phyloP scores from a whole-genome alignment of 2,329 filamentous ascomycete genomes.

The Trichoderma harzianum region DNA sequence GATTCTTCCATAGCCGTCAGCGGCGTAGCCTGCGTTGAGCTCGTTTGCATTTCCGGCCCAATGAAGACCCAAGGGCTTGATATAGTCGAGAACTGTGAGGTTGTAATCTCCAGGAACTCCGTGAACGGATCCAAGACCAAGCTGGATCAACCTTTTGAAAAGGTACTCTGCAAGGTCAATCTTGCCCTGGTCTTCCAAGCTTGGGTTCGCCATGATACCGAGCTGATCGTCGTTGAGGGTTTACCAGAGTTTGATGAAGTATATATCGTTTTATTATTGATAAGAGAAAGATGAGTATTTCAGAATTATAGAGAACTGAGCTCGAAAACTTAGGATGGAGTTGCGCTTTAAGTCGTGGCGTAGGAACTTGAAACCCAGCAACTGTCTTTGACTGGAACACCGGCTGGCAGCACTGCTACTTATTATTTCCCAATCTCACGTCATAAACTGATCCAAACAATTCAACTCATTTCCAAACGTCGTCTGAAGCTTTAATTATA shows the following conservation, averaged over 20 bases:
- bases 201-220: neutral
- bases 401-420: neutral
- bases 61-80: constrained; percentile 35
- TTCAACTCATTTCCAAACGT: neutral
- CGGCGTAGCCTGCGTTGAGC: constrained; percentile 55
- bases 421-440: neutral
- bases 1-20: constrained; percentile 55
- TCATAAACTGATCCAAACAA: neutral
- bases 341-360: neutral
- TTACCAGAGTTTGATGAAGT: neutral
- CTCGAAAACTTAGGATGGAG: neutral
- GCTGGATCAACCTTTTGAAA: constrained; percentile 55
- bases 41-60: constrained; percentile 57
- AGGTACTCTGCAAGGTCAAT: constrained; percentile 43
- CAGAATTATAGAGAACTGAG: neutral
- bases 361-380: neutral
- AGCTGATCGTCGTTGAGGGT: no score
- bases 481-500: neutral
- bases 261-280: neutral
- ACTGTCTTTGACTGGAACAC: neutral
- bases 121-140: constrained; percentile 56
- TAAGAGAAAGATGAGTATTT: neutral
- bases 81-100: constrained; percentile 36
- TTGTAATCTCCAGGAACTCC: constrained; percentile 47
- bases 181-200: neutral